Evolutionary conservation across 2,329 filamentous ascomycete genomes (phyloP), one percentile per base, ranked within the genome.

Genomic region (Dothideomycetidae sp.): DNA sequence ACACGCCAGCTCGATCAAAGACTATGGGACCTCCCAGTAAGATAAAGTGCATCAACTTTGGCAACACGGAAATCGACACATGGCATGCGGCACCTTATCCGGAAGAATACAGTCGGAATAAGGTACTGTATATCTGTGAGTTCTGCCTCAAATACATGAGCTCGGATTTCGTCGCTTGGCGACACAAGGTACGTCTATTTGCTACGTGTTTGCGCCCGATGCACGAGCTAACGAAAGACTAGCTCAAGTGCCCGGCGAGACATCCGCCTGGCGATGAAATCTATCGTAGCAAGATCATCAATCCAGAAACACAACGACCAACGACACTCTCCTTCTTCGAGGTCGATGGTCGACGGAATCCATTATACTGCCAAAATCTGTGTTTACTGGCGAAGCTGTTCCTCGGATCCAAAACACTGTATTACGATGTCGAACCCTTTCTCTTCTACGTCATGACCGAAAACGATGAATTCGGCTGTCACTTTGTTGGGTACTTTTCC

Each of bases 141-240:
- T 98, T 96, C 58, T 98, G 90, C 56, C 68, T 98, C 42, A 98
- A 96, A 61, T 98, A 98, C 63, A 94, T 98, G 85, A 93, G 92
- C 58, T 96, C 90, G 12, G 88, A 94, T 56, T 96, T 93, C 51
- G 90, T 98, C 17, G 88, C 90, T 10, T 96, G 88, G 84, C 75
- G 90, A 37, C 90, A 98, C 60, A 96, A 96, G 63, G 60, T 61
- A 51, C 40, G 49, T 30, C 17, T 9, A 16, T 7, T 5, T n/a
- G 15, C 30, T 5, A 10, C 5, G n/a, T 4, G 3, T 21, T 17
- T 10, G 31, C 7, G 9, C 5, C 5, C 9, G 10, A 33, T 21
- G 10, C 10, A 21, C 16, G 10, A 18, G 9, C 7, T 7, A n/a
- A 9, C 2, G 1, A 23, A 7, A 23, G 11, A 21, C 26, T 15